A percentile compares a stretch with the other conserved stretches of the same genome.
These are phyloP conservation scores for Clohesyomyces aquaticus DNA, from an alignment of 495 filamentous ascomycete genomes.

Conservation along the genomic window DNA sequence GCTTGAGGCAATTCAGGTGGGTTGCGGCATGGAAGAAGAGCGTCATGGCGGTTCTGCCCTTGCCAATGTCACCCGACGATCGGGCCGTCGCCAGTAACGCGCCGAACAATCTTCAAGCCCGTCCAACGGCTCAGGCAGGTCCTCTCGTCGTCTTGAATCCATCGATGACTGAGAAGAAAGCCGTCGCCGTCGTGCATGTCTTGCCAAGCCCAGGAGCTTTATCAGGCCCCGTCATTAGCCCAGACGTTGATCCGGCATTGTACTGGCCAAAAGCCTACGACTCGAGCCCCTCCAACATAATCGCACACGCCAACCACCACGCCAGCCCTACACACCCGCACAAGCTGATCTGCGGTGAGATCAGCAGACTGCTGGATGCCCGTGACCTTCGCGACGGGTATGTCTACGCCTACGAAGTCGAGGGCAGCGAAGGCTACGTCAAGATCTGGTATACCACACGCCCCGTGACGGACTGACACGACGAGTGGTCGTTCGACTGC, in stretches of 20 bases:
- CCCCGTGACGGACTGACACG: neutral
- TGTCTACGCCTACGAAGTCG: conserved; percentile 19
- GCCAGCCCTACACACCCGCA: neutral
- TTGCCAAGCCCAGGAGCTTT: neutral
- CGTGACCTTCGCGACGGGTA: conserved; percentile 2
- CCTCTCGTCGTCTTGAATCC: no score
- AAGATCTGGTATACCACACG: conserved; percentile 19
- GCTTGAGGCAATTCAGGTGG: neutral
- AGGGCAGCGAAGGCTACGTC: conserved; percentile 14
- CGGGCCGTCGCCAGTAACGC: no score
- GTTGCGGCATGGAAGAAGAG: conserved; percentile 11
- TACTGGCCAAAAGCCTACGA: conserved; percentile 19
- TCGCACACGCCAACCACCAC: neutral
- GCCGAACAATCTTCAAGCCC: no score
- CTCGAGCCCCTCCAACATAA: conserved; percentile 13
- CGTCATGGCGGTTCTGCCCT: no score
- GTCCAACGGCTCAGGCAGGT: no score
- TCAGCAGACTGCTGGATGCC: conserved; percentile 9
- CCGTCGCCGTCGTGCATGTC: neutral
- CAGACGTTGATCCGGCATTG: conserved; percentile 7
- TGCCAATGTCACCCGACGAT: no score
- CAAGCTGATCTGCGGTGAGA: neutral
- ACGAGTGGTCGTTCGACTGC: conserved; percentile 20
- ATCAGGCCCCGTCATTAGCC: neutral
- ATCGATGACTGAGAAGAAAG: neutral